phyloP scores from a whole-genome alignment of 352 stramenopile genomes.

The Phytophthora palmivora region DNA sequence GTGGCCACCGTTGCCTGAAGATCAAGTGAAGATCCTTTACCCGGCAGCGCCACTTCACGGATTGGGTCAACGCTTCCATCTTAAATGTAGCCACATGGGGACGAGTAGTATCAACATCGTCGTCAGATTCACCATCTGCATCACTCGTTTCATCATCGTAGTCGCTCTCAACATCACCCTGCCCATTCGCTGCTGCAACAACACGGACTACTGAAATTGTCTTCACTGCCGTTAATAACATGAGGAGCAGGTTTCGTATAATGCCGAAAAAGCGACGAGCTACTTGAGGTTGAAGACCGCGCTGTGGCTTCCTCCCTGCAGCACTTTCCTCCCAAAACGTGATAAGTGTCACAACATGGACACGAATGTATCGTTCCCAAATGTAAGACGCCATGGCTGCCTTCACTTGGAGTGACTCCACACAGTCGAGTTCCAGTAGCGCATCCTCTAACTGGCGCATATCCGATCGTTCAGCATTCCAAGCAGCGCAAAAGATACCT shows the following conservation, averaged over 20 bases:
- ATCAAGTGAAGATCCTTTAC: constrained; percentile 55
- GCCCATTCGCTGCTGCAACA: constrained; percentile 7
- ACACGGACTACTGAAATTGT: constrained; percentile 11
- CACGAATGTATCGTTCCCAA: constrained; percentile 85
- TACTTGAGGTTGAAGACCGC: constrained; percentile 78
- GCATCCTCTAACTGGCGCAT: constrained; percentile 88
- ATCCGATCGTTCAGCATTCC: constrained; percentile 83
- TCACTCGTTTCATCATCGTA: constrained; percentile 41
- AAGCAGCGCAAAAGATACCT: constrained; percentile 68
- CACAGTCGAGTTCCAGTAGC: constrained; percentile 63
- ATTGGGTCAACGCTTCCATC: constrained; percentile 55
- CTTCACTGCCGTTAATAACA: constrained; percentile 50
- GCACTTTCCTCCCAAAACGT: constrained; percentile 87
- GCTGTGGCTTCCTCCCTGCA: constrained; percentile 64
- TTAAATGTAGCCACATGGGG: constrained; percentile 31
- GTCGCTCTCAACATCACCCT: constrained; percentile 30
- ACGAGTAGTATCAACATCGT: constrained; percentile 38
- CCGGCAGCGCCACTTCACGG: constrained; percentile 51
- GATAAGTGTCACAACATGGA: constrained; percentile 83
- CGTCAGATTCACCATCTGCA: constrained; percentile 33
- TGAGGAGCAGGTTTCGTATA: constrained; percentile 64
- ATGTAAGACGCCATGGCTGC: constrained; percentile 74
- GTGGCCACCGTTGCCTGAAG: constrained; percentile 67
- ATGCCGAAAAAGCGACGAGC: constrained; percentile 82
- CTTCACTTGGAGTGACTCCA: constrained; percentile 48